phyloP scores from a whole-genome alignment of 108 stramenopile species.

The Hondaea fermentalgiana region DNA sequence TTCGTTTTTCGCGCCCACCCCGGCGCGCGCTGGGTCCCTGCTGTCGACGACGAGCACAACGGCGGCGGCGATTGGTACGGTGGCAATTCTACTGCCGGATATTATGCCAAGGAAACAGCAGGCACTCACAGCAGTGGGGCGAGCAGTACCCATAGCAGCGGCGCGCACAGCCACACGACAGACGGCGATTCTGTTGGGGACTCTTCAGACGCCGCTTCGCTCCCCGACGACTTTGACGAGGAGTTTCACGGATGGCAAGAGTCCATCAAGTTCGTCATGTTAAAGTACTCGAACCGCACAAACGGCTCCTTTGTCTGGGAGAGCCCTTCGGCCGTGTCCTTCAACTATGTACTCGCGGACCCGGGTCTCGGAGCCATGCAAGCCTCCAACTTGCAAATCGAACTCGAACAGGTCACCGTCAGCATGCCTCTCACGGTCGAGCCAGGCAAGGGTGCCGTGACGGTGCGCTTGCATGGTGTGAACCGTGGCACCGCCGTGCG shows the following conservation, averaged over 20 bases:
- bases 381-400: conserved; percentile 91
- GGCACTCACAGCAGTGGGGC: not conserved
- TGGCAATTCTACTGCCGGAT: not conserved
- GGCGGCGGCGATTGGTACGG: conserved; percentile 8
- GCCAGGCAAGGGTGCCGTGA: conserved; percentile 50
- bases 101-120: not conserved
- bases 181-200: not conserved
- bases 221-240: not conserved
- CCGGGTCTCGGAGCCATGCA: conserved; percentile 60
- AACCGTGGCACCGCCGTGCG: conserved; percentile 51
- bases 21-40: not conserved
- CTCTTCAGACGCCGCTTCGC: conserved; percentile 22
- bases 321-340: conserved; percentile 48
- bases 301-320: conserved; percentile 59
- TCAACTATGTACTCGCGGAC: conserved; percentile 62
- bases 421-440: conserved; percentile 83
- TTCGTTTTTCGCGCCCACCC: conserved; percentile 19
- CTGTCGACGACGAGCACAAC: not conserved
- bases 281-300: conserved; percentile 49
- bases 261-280: conserved; percentile 39
- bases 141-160: not conserved
- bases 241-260: conserved; percentile 38
- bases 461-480: conserved; percentile 56
- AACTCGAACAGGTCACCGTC: conserved; percentile 71
- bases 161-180: not conserved